A percentile compares a stretch with the other conserved stretches of the same genome.
phyloP scores from a whole-genome alignment of 1,284 basidiomycete genomes.

The Xanthoconium separans region DNA sequence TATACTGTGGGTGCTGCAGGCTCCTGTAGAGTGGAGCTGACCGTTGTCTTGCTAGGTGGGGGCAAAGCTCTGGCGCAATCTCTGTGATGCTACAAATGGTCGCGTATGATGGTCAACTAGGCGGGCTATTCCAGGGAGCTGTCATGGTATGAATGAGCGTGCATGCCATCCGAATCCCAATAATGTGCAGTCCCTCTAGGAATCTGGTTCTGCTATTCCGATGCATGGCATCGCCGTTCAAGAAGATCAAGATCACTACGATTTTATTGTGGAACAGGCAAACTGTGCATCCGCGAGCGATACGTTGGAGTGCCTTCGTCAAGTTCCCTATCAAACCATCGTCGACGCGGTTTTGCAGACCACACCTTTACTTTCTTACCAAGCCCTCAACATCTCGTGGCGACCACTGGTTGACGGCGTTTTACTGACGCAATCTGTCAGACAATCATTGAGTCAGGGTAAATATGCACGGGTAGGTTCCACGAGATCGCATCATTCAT shows the following conservation, averaged over 20 bases:
- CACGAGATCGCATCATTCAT: background rate
- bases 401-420: background rate
- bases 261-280: slow-evolving; percentile 33
- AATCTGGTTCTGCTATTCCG: slow-evolving; percentile 48
- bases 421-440: background rate
- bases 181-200: slow-evolving; percentile 2
- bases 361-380: slow-evolving; percentile 16
- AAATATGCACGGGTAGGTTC: slow-evolving; percentile 15
- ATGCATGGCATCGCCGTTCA: slow-evolving; percentile 42
- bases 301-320: slow-evolving; percentile 43
- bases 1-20: background rate
- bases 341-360: slow-evolving; percentile 7
- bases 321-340: slow-evolving; percentile 25
- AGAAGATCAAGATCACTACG: slow-evolving; percentile 26
- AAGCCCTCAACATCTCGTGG: slow-evolving; percentile 12
- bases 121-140: slow-evolving; percentile 43
- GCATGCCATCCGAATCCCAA: background rate
- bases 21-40: background rate
- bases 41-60: slow-evolving; percentile 40
- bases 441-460: background rate
- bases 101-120: slow-evolving; percentile 46
- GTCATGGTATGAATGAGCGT: slow-evolving; percentile 42
- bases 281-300: slow-evolving; percentile 35
- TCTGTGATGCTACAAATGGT: slow-evolving; percentile 54
- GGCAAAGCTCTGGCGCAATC: slow-evolving; percentile 55